Base-by-base conservation (phyloP, 495 filamentous ascomycete species). In the Neurospora sp. region DNA sequence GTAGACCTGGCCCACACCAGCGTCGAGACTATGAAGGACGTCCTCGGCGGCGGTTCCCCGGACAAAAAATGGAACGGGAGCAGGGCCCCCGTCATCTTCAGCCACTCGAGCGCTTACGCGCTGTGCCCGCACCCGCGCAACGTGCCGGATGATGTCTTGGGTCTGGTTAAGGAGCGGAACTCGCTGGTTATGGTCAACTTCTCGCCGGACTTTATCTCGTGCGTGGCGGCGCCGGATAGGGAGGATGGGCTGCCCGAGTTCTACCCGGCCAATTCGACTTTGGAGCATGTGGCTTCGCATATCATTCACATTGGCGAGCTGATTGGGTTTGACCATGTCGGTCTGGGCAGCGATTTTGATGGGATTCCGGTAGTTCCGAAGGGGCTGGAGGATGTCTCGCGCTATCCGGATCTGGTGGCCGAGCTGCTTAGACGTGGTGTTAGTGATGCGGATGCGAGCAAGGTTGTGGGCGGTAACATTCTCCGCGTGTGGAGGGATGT, bases 101-200 rank as follows among this genome's bases (percentile, higher is more conserved):
- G 86, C 73, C 92, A 94, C 77, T 91, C 88, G 71, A 90, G 87
- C 8, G 90, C 88, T 20, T 89, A 89, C 70, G 83, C 88, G 0
- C 69, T 94, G 10, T 93, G 90, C 72, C 89, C 90, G 18, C 90
- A 92, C 74, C 89, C 90, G 20, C 85, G 92, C 9, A 93, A 93
- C 75, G 92, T 93, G 7, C 89, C 89, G 1, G 92, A 94, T 74
- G 86, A 91, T 73, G 87, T 93, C 18, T 83, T 94, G 11, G 81
- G 85, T n/a, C 77, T 88, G 2, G 87, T 93, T 0, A 90, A 89
- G 78, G 73, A 85, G 73, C 88, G 85, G 35, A 84, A 86, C 40
- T 88, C 88, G 23, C 73, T 94, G 20, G 90, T 94, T 18, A 93
- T 94, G 91, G 86, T 93, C 75, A 93, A 92, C 77, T 93, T 94